phyloP scores from a whole-genome alignment of 2,329 filamentous ascomycete genomes.

The Pseudocercospora vitis region DNA sequence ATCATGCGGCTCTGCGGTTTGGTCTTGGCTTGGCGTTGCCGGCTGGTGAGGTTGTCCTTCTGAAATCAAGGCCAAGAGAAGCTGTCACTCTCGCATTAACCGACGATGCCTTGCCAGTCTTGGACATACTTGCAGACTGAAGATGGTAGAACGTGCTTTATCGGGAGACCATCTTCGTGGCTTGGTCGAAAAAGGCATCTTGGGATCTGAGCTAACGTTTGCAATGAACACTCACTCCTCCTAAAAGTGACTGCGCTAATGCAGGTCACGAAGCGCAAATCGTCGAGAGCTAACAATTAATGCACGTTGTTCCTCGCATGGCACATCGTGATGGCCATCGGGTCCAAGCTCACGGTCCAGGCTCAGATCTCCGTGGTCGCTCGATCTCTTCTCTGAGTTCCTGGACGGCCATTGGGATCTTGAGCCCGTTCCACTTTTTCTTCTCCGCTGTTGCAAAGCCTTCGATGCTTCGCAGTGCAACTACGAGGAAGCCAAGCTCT shows the following conservation, averaged over 20 bases:
- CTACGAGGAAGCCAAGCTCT: slow-evolving; percentile 88
- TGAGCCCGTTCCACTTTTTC: slow-evolving; percentile 51
- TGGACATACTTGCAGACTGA: too few species aligned
- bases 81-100: neutral
- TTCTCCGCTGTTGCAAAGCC: slow-evolving; percentile 64
- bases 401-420: slow-evolving; percentile 60
- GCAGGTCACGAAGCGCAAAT: too few species aligned
- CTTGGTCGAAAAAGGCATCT: too few species aligned
- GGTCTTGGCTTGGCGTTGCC: neutral
- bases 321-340: neutral
- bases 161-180: too few species aligned
- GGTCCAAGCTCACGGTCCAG: slow-evolving; percentile 1
- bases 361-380: slow-evolving; percentile 15
- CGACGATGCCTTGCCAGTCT: too few species aligned
- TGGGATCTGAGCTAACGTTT: too few species aligned
- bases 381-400: slow-evolving; percentile 62
- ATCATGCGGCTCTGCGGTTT: neutral
- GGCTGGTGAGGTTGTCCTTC: too few species aligned
- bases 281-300: neutral
- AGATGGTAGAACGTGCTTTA: too few species aligned
- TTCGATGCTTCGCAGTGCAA: slow-evolving; percentile 77
- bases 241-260: too few species aligned
- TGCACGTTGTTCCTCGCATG: too few species aligned
- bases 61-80: neutral
- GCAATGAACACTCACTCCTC: too few species aligned